Base-by-base conservation (phyloP, 1,139 yeast species). In the Debaryomyces udenii region DNA sequence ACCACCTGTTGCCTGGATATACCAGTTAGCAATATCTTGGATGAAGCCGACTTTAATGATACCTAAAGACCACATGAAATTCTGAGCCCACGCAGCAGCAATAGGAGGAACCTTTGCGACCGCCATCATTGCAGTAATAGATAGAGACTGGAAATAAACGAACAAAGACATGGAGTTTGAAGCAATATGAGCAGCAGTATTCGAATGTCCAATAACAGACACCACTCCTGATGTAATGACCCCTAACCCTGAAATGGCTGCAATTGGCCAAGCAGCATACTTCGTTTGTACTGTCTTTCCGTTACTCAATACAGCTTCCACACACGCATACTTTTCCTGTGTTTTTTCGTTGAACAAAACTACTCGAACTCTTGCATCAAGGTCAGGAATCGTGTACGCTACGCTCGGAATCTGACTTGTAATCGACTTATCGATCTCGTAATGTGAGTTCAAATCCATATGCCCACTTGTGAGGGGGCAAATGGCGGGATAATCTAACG, bases 11-110 rank as follows among this genome's bases (percentile, higher is more conserved):
- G 96, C 74, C 65, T 91, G 96, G 43, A 93, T 83, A 65, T 93
- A 93, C 99, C 99, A 93, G 60, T 83, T 80, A 53, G 95, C 85
- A 44, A 91, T 87, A 37, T 72, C 63, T 64, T 93, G 99, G 80
- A 93, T 86, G 57, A 91, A 89, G n/a, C 69, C 68, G 9, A 82
- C 81, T 43, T 78, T 75, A 53, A 94, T 88, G 48, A 93, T 82
- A 41, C 99, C 99, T 76, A 93, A 76, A 4, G 97, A 83, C 99
- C 99, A 93, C 68, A 83, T 83, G 71, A 93, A 93, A 68, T 93
- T 93, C 63, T 93, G 96, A 27, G 96, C 84, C 99, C 99, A 93
- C 3, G 98, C 94, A 2, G 96, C 93, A 7, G 98, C 98, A 50
- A 93, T 89, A 4, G 99, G 99, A 6, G 99, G 99, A 18, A 89